Base-by-base conservation (phyloP, 805 yeast species). In the Ogataea trehalophila region DNA sequence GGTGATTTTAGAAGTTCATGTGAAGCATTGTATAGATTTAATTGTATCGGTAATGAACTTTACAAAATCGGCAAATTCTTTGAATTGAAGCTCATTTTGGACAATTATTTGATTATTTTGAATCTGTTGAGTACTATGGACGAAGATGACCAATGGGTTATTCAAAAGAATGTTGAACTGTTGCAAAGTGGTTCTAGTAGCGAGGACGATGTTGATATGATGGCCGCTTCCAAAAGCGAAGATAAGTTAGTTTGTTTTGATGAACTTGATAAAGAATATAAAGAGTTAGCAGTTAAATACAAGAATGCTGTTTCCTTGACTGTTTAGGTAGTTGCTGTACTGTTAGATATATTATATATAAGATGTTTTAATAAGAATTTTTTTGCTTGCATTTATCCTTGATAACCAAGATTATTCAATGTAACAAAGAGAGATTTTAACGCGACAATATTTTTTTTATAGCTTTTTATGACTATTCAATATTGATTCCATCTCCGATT, bases 1-100 rank as follows among this genome's bases (percentile, higher is more conserved):
- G 80, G 77, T 5, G 76, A 81, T 58, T 72, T 60, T 46, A 66
- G 85, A 46, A 80, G 79, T 18, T 71, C 77, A 2, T 60, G 67
- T 23, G 76, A 74, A 48, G 63, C 77, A 4, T 48, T 75, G 35
- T 71, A 73, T 49, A 65, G 73, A 36, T 72, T 69, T 50, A 72
- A 73, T 38, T 51, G 53, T 34, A 59, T 62, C 39, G 60, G 57
- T 1, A 7, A 47, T 20, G 49, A 51, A 38, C 29, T 47, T 29
- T 23, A 20, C 33, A 44, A 45, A 20, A 18, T 33, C 26, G 41
- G 52, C 4, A 48, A 52, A 38, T 48, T 51, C 33, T 47, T 46
- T 39, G 58, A 57, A 23, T 37, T 49, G 18, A 43, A 56, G 14
- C 51, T 57, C 2, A 43, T 70, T n/a, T 50, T 52, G 14, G 73